Evolutionary conservation across 2,329 filamentous ascomycete species (phyloP), one percentile per base, ranked within the genome.

Genomic region (Fusarium sp.): DNA sequence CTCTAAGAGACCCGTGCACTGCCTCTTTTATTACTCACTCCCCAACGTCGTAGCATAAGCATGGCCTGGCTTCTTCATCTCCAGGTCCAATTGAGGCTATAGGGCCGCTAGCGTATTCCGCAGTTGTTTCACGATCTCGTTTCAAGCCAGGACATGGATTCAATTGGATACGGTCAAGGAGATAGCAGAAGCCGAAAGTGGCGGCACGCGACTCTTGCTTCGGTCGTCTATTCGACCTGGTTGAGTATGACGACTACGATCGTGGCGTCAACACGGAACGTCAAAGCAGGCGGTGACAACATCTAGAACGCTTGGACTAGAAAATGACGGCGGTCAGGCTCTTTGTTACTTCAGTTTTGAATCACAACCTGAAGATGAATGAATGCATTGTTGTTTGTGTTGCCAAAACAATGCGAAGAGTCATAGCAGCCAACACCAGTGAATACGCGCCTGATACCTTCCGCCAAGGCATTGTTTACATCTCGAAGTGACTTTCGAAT

Each of bases 41-140:
- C 62, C 64, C 51, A 59, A 38, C 55, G 44, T 52, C 66, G 63
- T 71, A 49, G 70, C 73, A 73, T 73, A 62, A 72, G 70, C 70
- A 72, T 58, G 58, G 45, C 67, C 31, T 28, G 26, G 57, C 45
- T 33, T 66, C 63, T 72, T 59, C 56, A 51, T 52, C 44, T 56
- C 41, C 39, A 63, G 31, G 18, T 33, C 33, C 56, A 45, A 54
- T 66, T 51, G 62, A 59, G 31, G 48, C 45, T 61, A 63, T 70
- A 60, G 55, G 58, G 52, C 51, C 68, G 51, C 52, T 61, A 75
- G 66, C 60, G 63, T 31, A 62, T 56, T 45, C 64, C 56, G 39
- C 60, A 56, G 55, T 66, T 57, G 70, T 75, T 70, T 69, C 69
- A 75, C 63, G 59, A 65, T 75, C 63, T 65, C 49, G 75, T 76